Conservation (phyloP, 257 asterid genomes). For the Solanum arcanum region DNA sequence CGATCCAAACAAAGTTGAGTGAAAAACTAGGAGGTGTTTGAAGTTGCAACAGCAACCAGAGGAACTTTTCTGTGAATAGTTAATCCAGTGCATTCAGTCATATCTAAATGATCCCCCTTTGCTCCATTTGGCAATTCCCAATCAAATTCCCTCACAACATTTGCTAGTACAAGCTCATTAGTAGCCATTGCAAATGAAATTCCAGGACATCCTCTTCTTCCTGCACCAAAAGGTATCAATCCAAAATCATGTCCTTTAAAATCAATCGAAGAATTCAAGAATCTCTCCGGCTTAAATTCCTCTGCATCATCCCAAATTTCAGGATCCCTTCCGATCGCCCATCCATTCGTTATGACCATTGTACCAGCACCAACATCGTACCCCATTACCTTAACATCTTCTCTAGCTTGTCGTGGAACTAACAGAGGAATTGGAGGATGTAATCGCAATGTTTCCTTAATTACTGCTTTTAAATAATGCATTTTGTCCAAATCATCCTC, state of each 20-base stretch:
- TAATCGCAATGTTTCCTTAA: conserved; percentile 32
- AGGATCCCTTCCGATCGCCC: conserved; percentile 45
- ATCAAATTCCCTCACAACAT: conserved; percentile 24
- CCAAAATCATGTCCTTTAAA: conserved; percentile 33
- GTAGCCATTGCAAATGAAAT: conserved; percentile 11
- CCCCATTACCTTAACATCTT: conserved; percentile 26
- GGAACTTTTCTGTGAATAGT: conserved; percentile 19
- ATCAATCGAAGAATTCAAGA: conserved; percentile 15
- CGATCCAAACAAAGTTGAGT: neutral
- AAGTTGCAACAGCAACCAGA: conserved; percentile 13
- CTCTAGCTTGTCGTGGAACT: conserved; percentile 31
- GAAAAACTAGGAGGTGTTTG: neutral
- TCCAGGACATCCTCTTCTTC: conserved; percentile 52
- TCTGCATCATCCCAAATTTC: conserved; percentile 31
- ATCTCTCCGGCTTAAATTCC: conserved; percentile 42
- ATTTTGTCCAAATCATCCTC: conserved; percentile 30
- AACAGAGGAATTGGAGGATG: conserved; percentile 38
- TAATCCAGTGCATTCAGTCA: conserved; percentile 28
- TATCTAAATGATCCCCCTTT: conserved; percentile 23
- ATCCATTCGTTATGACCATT: conserved; percentile 25
- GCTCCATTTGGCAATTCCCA: conserved; percentile 20
- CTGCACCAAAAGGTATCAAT: conserved; percentile 48
- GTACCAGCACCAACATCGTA: conserved; percentile 25
- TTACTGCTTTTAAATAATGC: conserved; percentile 33
- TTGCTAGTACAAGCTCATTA: conserved; percentile 31